Evolutionary conservation across 2,329 filamentous ascomycete genomes (phyloP).

Genomic region (Helicocarpus griseus): DNA sequence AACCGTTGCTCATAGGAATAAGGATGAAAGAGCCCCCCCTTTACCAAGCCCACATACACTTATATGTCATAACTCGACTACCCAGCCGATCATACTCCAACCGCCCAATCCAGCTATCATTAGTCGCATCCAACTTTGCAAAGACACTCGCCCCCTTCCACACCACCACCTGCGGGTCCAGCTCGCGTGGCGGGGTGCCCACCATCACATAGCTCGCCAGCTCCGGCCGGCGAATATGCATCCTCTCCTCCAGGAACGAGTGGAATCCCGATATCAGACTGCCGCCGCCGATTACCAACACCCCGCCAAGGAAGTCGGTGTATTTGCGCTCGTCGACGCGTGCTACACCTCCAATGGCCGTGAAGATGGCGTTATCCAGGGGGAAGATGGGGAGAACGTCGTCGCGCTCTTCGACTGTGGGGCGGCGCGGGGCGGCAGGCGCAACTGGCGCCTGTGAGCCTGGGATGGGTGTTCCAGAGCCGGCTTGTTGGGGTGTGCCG

Average conservation of each 20-base stretch:
- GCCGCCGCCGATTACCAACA: constrained; percentile 84
- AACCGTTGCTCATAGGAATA: constrained; percentile 7
- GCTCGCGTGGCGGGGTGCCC: constrained; percentile 68
- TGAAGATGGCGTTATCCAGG: constrained; percentile 81
- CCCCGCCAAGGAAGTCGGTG: constrained; percentile 76
- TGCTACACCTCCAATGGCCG: constrained; percentile 77
- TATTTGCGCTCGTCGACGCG: constrained; percentile 87
- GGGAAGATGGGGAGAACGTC: constrained; percentile 71
- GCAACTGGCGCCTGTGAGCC: constrained; percentile 10
- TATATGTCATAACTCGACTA: constrained; percentile 71
- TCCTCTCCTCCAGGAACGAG: constrained; percentile 69
- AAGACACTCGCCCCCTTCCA: constrained; percentile 99
- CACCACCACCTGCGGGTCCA: constrained; percentile 92
- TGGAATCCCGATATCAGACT: constrained; percentile 73
- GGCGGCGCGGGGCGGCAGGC: constrained; percentile 13
- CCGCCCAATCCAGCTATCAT: constrained; percentile 88
- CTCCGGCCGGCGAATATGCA: constrained; percentile 56
- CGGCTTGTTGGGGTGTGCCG: constrained; percentile 53
- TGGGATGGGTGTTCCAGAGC: constrained; percentile 32
- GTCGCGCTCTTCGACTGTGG: constrained; percentile 56
- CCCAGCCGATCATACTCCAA: constrained; percentile 84
- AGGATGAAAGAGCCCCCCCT: neutral
- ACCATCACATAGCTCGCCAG: constrained; percentile 59
- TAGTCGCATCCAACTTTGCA: constrained; percentile 72
- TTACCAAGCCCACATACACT: constrained; percentile 56